Conservation (phyloP, 2,329 filamentous ascomycete genomes). For the Escovopsis sp. region DNA sequence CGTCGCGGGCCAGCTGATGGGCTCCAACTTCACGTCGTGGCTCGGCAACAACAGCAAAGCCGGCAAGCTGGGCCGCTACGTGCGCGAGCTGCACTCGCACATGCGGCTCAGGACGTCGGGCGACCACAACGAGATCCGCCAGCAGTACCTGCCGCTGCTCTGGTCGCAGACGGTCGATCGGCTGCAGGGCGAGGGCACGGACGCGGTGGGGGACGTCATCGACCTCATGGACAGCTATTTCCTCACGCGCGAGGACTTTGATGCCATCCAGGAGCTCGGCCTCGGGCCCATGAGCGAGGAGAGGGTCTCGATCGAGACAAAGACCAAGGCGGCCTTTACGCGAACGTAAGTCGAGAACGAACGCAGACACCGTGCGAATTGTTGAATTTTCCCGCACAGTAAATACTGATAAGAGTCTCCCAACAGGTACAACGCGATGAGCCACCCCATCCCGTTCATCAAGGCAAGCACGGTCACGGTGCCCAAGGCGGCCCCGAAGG, state of each 20-base stretch:
- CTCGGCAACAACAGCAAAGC: constrained; percentile 88
- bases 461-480: constrained; percentile 64
- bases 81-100: constrained; percentile 92
- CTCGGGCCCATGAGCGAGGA: constrained; percentile 72
- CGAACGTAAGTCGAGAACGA: constrained; percentile 48
- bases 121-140: constrained; percentile 83
- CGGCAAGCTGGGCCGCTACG: constrained; percentile 59
- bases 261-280: constrained; percentile 80
- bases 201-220: constrained; percentile 69
- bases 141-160: constrained; percentile 81
- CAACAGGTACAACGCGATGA: constrained; percentile 65
- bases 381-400: not conserved
- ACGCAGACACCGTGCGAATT: not conserved
- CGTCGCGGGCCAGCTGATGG: constrained; percentile 61
- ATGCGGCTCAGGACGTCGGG: constrained; percentile 87
- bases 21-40: constrained; percentile 75
- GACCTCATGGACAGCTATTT: constrained; percentile 96
- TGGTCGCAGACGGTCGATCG: constrained; percentile 69
- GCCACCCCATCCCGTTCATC: constrained; percentile 90
- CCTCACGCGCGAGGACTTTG: constrained; percentile 86
- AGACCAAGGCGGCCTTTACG: constrained; percentile 83
- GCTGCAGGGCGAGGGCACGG: constrained; percentile 66
- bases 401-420: constrained; percentile 4
- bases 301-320: constrained; percentile 61
- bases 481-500: constrained; percentile 55